These are phyloP conservation scores for Steccherinum ochraceum DNA, from an alignment of 768 basidiomycete species.

Conservation along the genomic window DNA sequence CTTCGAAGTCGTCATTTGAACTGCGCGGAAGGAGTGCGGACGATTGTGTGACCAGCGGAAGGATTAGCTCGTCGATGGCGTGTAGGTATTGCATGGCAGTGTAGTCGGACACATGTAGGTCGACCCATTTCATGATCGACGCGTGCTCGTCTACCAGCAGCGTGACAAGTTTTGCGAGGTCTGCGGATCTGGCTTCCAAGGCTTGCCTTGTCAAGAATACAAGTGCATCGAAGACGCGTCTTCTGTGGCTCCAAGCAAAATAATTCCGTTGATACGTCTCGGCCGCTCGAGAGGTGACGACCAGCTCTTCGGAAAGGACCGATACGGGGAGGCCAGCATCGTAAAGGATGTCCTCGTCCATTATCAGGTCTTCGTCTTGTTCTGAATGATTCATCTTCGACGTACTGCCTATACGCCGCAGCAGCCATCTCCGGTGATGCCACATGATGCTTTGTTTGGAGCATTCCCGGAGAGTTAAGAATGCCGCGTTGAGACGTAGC, in stretches of 20 bases:
- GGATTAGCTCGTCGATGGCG: constrained; percentile 22
- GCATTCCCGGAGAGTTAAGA: constrained; percentile 46
- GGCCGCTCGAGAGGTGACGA: constrained; percentile 41
- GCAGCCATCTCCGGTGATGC: constrained; percentile 67
- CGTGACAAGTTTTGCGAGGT: constrained; percentile 15
- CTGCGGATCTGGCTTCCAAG: constrained; percentile 6
- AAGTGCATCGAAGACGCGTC: constrained; percentile 35
- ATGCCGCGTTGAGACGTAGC: constrained; percentile 37
- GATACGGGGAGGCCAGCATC: constrained; percentile 25
- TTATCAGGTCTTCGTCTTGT: not conserved
- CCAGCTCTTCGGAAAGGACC: constrained; percentile 41
- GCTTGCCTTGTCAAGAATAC: constrained; percentile 13
- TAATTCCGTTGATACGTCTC: constrained; percentile 68
- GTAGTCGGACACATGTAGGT: constrained; percentile 61
- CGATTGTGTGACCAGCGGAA: not conserved
- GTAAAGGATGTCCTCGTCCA: constrained; percentile 14
- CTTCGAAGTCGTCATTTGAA: constrained; percentile 1
- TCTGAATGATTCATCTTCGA: not conserved
- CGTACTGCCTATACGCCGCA: constrained; percentile 19
- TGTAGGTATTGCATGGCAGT: constrained; percentile 55
- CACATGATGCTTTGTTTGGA: constrained; percentile 65
- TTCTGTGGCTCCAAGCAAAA: constrained; percentile 65
- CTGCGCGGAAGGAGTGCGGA: not conserved
- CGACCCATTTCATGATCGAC: constrained; percentile 44
- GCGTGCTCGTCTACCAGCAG: constrained; percentile 35